Base-by-base conservation (phyloP, 257 asterid genomes). In the Solanum appendiculatum region DNA sequence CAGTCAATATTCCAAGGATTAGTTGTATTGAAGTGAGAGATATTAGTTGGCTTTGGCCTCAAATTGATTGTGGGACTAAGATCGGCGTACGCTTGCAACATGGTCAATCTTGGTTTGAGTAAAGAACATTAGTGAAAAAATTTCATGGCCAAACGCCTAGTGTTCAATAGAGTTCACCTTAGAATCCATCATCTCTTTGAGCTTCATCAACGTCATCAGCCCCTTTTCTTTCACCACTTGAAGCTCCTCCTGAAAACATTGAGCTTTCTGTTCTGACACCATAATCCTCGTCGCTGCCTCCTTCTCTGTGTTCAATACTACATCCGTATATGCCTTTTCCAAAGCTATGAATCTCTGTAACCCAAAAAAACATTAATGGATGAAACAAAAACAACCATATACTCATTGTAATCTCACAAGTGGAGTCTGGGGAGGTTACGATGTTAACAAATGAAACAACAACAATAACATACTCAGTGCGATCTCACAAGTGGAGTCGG, bases 121-220 rank as follows among this genome's bases (percentile, higher is more conserved):
- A 64, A 64, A 64, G 72, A 64, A 25, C 34, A 25, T 12, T 25
- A 64, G 64, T 54, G 64, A 54, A 54, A 54, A 54, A 20, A 54
- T 2, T 54, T 54, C 25, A 54, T 54, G 64, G 64, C n/a, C 25
- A 54, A 20, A 54, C 20, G 63, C 64, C 64, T 54, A 54, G 31
- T 37, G 82, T 21, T 73, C 51, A 73, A 73, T 36, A 36, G 83
- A 39, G 83, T 75, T 90, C 87, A 96, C 99, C 98, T 95, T 93
- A 86, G 89, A 60, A 88, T 94, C 98, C 99, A 93, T 94, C 95
- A 93, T 94, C 80, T 92, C 93, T 89, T 94, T 96, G 66, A 95
- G 92, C 72, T 95, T 93, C 58, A 93, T 85, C 81, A 95, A 89
- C 93, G 91, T 92, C 84, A 96, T 88, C 83, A 93, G 56, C 13